These are phyloP conservation scores for Kentomonas sorsogonicus DNA, from an alignment of 208 protist species.

Conservation along the genomic window DNA sequence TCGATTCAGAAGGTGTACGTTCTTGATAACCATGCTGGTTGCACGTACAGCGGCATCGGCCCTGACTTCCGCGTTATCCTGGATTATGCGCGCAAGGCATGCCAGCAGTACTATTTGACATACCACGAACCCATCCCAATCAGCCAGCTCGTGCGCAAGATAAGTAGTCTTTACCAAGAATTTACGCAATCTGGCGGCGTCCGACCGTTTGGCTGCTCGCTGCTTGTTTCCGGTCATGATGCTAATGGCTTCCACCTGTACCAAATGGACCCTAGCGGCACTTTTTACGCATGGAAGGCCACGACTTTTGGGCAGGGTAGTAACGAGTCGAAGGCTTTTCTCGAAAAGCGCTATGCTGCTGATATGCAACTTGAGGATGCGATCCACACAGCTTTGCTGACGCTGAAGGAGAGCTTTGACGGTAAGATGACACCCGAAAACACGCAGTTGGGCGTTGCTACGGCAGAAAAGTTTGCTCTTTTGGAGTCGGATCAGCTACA, in stretches of 20 bases:
- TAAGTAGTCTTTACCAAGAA: constrained; percentile 98
- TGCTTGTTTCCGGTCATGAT: constrained; percentile 98
- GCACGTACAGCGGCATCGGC: constrained; percentile 98
- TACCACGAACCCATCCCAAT: constrained; percentile 96
- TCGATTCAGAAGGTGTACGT: constrained; percentile 94
- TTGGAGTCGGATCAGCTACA: constrained; percentile 74
- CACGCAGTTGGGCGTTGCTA: constrained; percentile 98
- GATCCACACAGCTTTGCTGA: constrained; percentile 98
- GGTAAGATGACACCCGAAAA: constrained; percentile 97
- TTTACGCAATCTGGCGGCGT: constrained; percentile 99
- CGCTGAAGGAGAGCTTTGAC: constrained; percentile 96
- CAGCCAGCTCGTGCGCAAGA: constrained; percentile 93
- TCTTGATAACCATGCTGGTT: constrained; percentile 93
- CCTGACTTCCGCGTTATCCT: constrained; percentile 98
- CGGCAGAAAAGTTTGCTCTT: constrained; percentile 70
- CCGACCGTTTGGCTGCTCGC: constrained; percentile 99
- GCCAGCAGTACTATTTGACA: constrained; percentile 91
- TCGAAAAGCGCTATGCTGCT: constrained; percentile 98
- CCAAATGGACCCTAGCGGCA: constrained; percentile 98
- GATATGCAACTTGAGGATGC: constrained; percentile 99
- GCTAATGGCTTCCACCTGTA: constrained; percentile 95
- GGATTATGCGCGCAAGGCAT: constrained; percentile 93
- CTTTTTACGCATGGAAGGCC: constrained; percentile 99
- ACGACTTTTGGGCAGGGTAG: constrained; percentile 98
- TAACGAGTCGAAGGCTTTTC: constrained; percentile 96